Conservation (phyloP, 345 rosid genomes). For the Lagerstroemia speciosa region DNA sequence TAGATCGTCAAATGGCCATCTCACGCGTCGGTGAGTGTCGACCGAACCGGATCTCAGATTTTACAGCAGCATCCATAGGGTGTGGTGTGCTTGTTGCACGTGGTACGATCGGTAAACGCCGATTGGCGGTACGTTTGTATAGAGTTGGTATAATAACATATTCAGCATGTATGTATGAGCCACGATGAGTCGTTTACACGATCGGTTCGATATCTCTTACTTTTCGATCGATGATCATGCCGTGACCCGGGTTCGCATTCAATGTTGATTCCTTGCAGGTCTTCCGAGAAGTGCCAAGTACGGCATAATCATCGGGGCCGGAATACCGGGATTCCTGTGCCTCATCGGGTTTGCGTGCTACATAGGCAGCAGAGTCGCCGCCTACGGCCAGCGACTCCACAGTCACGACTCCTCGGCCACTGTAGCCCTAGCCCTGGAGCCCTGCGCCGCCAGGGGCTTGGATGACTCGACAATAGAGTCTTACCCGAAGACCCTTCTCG, state of each 20-base stretch:
- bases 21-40: neutral
- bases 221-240: too few relatives aligned
- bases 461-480: constrained; percentile 38
- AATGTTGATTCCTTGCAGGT: constrained; percentile 13
- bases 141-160: too few relatives aligned
- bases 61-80: too few relatives aligned
- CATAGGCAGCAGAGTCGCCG: constrained; percentile 16
- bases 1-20: neutral
- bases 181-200: too few relatives aligned
- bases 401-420: neutral
- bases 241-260: too few relatives aligned
- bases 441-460: constrained; percentile 15
- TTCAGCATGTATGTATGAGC: too few relatives aligned
- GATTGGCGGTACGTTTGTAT: too few relatives aligned
- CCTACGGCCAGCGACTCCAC: neutral
- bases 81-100: too few relatives aligned
- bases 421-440: neutral
- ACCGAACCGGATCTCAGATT: neutral
- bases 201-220: too few relatives aligned
- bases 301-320: constrained; percentile 37
- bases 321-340: constrained; percentile 40
- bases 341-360: constrained; percentile 23
- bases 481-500: constrained; percentile 41
- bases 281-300: constrained; percentile 36
- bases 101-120: too few relatives aligned